Base-by-base conservation (phyloP, 2,329 filamentous ascomycete species). In the Aspergillus spinulosporus region DNA sequence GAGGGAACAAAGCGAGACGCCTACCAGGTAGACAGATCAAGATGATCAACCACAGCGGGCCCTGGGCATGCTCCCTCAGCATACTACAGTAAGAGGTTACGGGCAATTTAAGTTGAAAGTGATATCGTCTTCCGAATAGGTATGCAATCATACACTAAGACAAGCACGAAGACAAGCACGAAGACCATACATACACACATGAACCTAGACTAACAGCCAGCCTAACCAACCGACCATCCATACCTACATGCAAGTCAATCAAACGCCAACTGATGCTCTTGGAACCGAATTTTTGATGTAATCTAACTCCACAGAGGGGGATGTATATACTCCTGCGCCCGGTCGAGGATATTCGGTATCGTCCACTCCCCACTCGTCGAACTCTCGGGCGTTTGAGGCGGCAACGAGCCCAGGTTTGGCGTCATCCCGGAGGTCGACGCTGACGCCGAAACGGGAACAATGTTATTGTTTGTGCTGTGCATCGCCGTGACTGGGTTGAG, bases 291-390 rank as follows among this genome's bases (percentile, higher is more conserved):
- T 15, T 14, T 15, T 15, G 4, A 34, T 31, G 3, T 3, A 26
- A 2, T 11, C 60, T 61, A 74, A 37, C 71, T 65, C 77, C 77
- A 79, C 11, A 79, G 63, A 2, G 76, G 76, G 11, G 77, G 76
- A 56, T 78, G 76, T 8, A 79, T 78, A 61, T 78, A 79, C 63
- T 79, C 76, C 14, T 73, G 68, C 36, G 76, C 76, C 11, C 76
- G 70, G 57, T 78, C 76, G 9, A 78, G 54, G 14, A 79, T 64
- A 57, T 75, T 78, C 3, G 74, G 75, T 36, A 74, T 72, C 47
- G 73, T 72, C 77, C 76, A 79, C 56, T 79, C 76, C 21, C 74
- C 69, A 55, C 76, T 77, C 29, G 70, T 73, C n/a, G 75, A 76
- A 60, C 76, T 78, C 57, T 79, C 77, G 0, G 77, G 76, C 0